A percentile compares a stretch with the other conserved stretches of the same genome.
phyloP scores from a whole-genome alignment of 116 monocot species.

The Papilionanthe hybrid region DNA sequence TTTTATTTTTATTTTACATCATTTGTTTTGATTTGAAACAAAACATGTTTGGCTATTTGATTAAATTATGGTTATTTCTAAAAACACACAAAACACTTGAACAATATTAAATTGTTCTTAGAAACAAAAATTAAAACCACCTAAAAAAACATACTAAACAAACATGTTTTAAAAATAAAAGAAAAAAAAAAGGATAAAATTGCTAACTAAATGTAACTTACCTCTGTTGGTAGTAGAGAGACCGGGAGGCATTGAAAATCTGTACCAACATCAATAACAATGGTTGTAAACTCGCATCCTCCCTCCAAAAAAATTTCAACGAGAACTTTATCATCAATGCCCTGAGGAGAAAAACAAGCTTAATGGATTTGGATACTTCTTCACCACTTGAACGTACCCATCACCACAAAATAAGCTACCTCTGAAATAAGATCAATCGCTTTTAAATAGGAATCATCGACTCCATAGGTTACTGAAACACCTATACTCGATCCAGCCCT shows the following conservation, averaged over 20 bases:
- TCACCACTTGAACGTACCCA: background rate
- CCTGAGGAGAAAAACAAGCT: slow-evolving; percentile 26
- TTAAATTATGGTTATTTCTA: too few relatives aligned
- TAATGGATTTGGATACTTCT: background rate
- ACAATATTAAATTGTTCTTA: too few relatives aligned
- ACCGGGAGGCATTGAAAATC: slow-evolving; percentile 50
- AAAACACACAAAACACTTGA: too few relatives aligned
- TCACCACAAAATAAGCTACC: slow-evolving; percentile 20
- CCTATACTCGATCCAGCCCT: slow-evolving; percentile 93
- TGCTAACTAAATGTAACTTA: slow-evolving; percentile 14
- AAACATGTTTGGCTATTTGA: too few relatives aligned
- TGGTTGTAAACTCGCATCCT: slow-evolving; percentile 86
- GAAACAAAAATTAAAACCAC: too few relatives aligned
- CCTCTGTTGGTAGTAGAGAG: slow-evolving; percentile 87
- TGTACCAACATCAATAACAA: slow-evolving; percentile 71
- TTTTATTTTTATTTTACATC: too few relatives aligned
- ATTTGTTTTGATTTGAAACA: too few relatives aligned
- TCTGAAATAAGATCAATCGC: slow-evolving; percentile 60
- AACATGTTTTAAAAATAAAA: too few relatives aligned
- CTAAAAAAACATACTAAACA: too few relatives aligned
- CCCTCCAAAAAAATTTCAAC: slow-evolving; percentile 84
- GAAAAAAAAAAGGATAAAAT: background rate
- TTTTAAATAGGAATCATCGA: slow-evolving; percentile 69
- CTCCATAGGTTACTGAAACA: slow-evolving; percentile 72
- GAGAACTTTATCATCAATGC: slow-evolving; percentile 81